These are phyloP conservation scores for Blastobotrys arbuscula DNA, from an alignment of 1,139 yeast genomes.

Conservation along the genomic window DNA sequence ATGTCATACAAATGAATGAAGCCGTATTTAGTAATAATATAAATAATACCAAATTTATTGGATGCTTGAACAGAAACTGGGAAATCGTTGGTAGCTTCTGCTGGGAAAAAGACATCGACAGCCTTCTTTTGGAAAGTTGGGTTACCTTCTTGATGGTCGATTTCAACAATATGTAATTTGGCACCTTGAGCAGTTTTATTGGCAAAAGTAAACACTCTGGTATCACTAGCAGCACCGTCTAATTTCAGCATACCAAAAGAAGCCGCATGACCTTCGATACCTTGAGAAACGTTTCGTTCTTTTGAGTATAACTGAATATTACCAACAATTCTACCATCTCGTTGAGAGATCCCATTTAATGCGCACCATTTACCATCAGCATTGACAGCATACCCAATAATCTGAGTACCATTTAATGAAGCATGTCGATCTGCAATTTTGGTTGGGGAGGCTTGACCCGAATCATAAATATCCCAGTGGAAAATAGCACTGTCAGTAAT, in stretches of 20 bases:
- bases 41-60: slow-evolving; percentile 77
- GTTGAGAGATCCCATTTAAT: slow-evolving; percentile 90
- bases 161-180: slow-evolving; percentile 88
- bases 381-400: slow-evolving; percentile 85
- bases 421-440: slow-evolving; percentile 81
- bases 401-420: slow-evolving; percentile 72
- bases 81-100: slow-evolving; percentile 94
- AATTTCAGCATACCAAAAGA: slow-evolving; percentile 73
- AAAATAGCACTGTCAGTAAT: slow-evolving; percentile 72
- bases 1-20: slow-evolving; percentile 93
- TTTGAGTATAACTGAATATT: slow-evolving; percentile 89
- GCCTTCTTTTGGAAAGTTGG: slow-evolving; percentile 87
- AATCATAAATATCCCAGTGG: slow-evolving; percentile 82
- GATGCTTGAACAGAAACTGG: slow-evolving; percentile 91
- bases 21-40: slow-evolving; percentile 90
- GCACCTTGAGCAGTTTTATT: slow-evolving; percentile 83
- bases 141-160: slow-evolving; percentile 82
- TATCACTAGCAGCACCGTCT: slow-evolving; percentile 68
- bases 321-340: slow-evolving; percentile 92
- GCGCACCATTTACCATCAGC: slow-evolving; percentile 88
- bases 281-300: slow-evolving; percentile 88
- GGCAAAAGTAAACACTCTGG: slow-evolving; percentile 82
- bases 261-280: slow-evolving; percentile 97
- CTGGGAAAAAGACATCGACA: slow-evolving; percentile 93
- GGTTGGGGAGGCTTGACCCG: slow-evolving; percentile 71